Evolutionary conservation across 164 flowering plant species (phyloP), one percentile per base, ranked within the genome.

Genomic region (Annona squamosa): DNA sequence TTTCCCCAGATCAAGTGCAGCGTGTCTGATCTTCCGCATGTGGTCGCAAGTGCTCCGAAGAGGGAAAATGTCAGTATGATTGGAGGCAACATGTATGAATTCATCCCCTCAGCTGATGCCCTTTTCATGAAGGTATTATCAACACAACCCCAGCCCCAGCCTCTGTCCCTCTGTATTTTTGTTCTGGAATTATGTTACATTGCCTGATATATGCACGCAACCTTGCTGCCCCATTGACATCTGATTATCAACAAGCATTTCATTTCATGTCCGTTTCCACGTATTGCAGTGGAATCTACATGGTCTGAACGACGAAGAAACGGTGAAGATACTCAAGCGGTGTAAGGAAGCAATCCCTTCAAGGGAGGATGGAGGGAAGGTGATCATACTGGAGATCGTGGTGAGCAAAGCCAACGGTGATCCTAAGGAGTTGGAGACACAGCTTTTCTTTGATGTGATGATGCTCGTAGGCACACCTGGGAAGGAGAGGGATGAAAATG

Each of bases 341-440:
- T 81, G 86, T 80, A 83, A 67, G 73, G 78, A 84, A 72, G 86
- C 89, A 2, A 81, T 86, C 63, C 42, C 76, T 3, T 37, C 59
- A 26, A 26, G 4, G 6, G 46, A 56, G 3, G 65, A 72, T 44
- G 78, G 80, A 77, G 86, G 90, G 46, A 85, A 84, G 68, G 86
- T 85, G 65, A 77, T 87, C 1, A 79, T 87, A 41, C 78, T 84
- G 45, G 90, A 85, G 41, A 71, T 80, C 4, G 86, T 85, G 44
- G 66, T 83, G 46, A 65, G 76, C 0, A 71, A 4, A 3, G 12
- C 6, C 2, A 9, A 59, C 2, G 73, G 4, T 10, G 37, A 71
- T 18, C 48, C 26, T 19, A 26, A 52, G 64, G 19, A 9, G 13
- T 52, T 46, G 42, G 72, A 65, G 67, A 65, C 44, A 41, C 68